Base-by-base conservation (phyloP, 495 filamentous ascomycete species). In the Neurospora sp. region DNA sequence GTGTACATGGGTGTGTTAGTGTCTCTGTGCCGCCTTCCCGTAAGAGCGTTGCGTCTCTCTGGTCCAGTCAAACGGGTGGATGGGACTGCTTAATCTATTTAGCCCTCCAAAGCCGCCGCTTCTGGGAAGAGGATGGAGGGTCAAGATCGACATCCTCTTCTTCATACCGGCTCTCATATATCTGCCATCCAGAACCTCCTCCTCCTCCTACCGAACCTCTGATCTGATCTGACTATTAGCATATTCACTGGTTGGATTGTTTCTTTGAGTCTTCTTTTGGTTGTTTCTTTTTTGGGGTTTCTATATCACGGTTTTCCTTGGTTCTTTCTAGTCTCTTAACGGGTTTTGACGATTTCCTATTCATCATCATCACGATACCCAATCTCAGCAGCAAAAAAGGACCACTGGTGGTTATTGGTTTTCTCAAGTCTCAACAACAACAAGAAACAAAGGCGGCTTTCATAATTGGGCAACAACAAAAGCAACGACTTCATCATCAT, bases 191-290 rank as follows among this genome's bases (percentile, higher is more conserved):
- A 27, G 35, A 76, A 70, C 75, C 80, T 82, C 77, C 77, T 78
- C 77, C 77, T 78, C 79, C 77, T 76, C 72, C 73, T 80, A 79
- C 42, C 42, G 78, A 76, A 76, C 41, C 70, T 74, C 72, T 73
- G 68, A 65, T 35, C 27, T 65, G 53, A 65, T 35, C 53, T 65
- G 3, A 37, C 22, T 65, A 65, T 12, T 65, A 65, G 22, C 53
- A 65, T 35, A 65, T 65, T 65, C 53, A 65, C 53, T 35, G 53
- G 53, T 65, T 65, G 53, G 53, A 35, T 65, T 35, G 0, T 77
- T 45, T 74, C 73, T 72, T 69, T 79, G 45, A 42, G 73, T 79
- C 65, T 77, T 74, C 44, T 75, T 68, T 18, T 75, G 65, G 69
- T 73, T 72, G 42, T 59, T 71, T 53, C n/a, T 20, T 41, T 41